Conservation (phyloP, 176 grass and related monocot genomes). For the Dactylis glomerata region DNA sequence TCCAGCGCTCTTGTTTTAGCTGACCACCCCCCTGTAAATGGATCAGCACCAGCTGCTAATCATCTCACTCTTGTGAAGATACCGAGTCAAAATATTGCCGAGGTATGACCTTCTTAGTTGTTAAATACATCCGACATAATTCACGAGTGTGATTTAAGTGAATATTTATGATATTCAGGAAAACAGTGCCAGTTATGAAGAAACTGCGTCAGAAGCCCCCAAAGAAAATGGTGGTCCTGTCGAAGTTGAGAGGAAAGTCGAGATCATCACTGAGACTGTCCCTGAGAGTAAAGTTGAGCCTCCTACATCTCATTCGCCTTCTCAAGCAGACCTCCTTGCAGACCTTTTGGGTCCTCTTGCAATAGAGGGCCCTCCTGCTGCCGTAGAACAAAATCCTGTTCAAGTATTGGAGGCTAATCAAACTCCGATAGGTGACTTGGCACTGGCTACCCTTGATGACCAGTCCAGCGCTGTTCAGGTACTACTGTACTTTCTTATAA, state of each 20-base stretch:
- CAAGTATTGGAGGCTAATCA: constrained; percentile 54
- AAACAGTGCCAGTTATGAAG: constrained; percentile 42
- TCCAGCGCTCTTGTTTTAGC: constrained; percentile 87
- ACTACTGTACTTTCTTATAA: constrained; percentile 25
- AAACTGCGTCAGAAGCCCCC: constrained; percentile 31
- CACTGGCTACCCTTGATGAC: constrained; percentile 84
- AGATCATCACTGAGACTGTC: constrained; percentile 9
- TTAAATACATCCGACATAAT: constrained; percentile 14
- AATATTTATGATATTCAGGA: constrained; percentile 58
- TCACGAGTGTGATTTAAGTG: not conserved
- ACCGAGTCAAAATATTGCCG: constrained; percentile 74
- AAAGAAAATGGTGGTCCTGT: constrained; percentile 66
- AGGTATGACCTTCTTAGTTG: constrained; percentile 25
- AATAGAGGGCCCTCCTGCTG: constrained; percentile 78
- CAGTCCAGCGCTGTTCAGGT: constrained; percentile 86
- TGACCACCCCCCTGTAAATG: constrained; percentile 68
- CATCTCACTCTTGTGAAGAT: constrained; percentile 91
- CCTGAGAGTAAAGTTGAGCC: constrained; percentile 54
- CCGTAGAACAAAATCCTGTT: constrained; percentile 45
- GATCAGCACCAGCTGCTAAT: constrained; percentile 56
- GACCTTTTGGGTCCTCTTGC: constrained; percentile 96
- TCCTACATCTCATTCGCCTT: constrained; percentile 39
- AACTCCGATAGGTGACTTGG: constrained; percentile 67
- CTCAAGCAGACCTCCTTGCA: constrained; percentile 75
- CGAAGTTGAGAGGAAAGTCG: constrained; percentile 38